These are phyloP conservation scores for Hortiboletus campestris DNA, from an alignment of 768 basidiomycete genomes.

Conservation along the genomic window DNA sequence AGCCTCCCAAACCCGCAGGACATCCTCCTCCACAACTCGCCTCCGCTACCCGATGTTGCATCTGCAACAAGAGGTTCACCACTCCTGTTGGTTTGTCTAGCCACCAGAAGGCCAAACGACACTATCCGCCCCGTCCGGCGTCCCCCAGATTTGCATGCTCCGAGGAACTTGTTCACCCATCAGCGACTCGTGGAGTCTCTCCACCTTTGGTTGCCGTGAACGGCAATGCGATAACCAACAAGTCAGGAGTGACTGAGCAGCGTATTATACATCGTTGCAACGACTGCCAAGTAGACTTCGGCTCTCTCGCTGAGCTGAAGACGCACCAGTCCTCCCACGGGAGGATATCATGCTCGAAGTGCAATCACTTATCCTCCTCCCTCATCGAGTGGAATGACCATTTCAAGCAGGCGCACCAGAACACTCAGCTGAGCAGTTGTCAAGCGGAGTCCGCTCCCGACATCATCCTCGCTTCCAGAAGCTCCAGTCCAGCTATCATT, in stretches of 20 bases:
- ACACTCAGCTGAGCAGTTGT: not conserved
- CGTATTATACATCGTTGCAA: conserved; percentile 13
- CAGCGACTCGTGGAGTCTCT: conserved; percentile 3
- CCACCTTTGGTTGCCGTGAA: not conserved
- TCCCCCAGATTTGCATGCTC: conserved; percentile 3
- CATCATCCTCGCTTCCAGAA: conserved; percentile 4
- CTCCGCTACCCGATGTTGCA: conserved; percentile 18
- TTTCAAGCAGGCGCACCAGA: conserved; percentile 22
- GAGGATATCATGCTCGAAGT: conserved; percentile 26
- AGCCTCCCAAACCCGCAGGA: not conserved
- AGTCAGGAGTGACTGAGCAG: conserved; percentile 1
- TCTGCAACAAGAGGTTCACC: conserved; percentile 28
- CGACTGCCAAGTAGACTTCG: conserved; percentile 20
- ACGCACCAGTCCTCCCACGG: conserved; percentile 19
- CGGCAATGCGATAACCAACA: not conserved
- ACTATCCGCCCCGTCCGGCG: conserved; percentile 11
- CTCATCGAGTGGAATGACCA: conserved; percentile 30
- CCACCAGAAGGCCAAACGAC: conserved; percentile 26
- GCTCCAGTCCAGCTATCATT: conserved; percentile 12
- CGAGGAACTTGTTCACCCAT: not conserved
- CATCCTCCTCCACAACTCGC: conserved; percentile 1
- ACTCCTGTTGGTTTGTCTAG: conserved; percentile 13
- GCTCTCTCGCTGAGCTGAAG: conserved; percentile 18
- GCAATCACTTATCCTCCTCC: conserved; percentile 17
- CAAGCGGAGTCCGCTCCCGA: conserved; percentile 10